Conservation (phyloP, 2,329 filamentous ascomycete species). For the Fulvia fulva region DNA sequence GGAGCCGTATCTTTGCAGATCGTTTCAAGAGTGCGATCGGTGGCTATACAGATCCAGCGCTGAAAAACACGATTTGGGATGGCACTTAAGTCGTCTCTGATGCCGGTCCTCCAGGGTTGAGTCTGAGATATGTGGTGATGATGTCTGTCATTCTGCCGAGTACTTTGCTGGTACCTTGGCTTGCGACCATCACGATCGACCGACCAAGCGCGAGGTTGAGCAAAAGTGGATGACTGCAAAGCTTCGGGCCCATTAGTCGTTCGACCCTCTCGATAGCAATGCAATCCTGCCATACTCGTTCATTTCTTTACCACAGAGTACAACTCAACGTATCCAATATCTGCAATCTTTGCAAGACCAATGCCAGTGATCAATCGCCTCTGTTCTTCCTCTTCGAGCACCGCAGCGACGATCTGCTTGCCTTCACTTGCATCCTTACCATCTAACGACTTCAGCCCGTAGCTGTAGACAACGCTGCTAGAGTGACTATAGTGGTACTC, state of each 20-base stretch:
- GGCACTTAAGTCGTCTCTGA: not conserved
- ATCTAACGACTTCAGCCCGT: not conserved
- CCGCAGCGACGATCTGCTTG: not conserved
- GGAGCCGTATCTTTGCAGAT: not conserved
- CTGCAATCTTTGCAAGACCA: not conserved
- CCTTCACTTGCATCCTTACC: not conserved
- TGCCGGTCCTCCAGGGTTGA: not conserved
- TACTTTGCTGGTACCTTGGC: not conserved
- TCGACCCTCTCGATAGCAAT: too few species aligned
- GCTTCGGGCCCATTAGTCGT: not conserved
- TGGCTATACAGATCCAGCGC: constrained; percentile 19
- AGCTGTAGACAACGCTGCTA: not conserved
- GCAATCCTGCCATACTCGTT: too few species aligned
- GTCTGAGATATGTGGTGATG: not conserved
- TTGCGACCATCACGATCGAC: not conserved
- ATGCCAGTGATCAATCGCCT: not conserved
- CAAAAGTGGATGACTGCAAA: not conserved
- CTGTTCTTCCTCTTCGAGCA: not conserved
- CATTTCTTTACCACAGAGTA: too few species aligned
- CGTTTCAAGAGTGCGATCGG: not conserved
- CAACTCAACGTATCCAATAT: too few species aligned
- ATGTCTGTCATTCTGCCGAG: not conserved
- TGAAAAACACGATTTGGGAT: not conserved
- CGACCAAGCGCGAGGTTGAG: not conserved
- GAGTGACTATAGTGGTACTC: not conserved